Conservation (phyloP, 1,139 yeast genomes). For the Geotrichum carabidarum region DNA sequence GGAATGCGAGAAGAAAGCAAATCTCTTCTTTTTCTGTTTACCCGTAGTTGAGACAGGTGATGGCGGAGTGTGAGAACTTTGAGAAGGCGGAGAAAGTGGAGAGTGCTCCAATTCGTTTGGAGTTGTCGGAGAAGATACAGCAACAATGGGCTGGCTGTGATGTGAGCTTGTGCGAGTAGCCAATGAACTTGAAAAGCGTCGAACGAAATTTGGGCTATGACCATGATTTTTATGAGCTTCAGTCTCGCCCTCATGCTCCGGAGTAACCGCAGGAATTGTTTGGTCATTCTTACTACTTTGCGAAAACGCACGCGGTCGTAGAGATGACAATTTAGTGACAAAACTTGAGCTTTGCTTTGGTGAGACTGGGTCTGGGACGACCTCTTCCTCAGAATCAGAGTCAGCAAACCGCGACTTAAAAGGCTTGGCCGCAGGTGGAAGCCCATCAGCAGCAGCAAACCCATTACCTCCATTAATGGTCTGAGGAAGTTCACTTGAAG, state of each 20-base stretch:
- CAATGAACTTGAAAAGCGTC: background rate
- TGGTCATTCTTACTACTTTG: background rate
- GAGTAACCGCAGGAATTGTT: background rate
- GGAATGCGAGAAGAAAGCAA: background rate
- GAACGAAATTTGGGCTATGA: background rate
- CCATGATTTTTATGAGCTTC: background rate
- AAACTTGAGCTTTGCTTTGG: background rate
- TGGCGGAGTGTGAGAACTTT: background rate
- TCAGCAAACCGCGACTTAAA: slow-evolving; percentile 38
- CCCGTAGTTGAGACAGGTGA: background rate
- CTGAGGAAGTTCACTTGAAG: background rate
- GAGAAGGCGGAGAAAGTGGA: too few species aligned
- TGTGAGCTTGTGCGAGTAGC: background rate
- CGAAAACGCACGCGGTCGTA: background rate
- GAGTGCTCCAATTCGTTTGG: too few species aligned
- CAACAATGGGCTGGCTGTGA: background rate
- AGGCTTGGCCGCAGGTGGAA: slow-evolving; percentile 7
- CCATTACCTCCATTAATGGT: slow-evolving; percentile 7
- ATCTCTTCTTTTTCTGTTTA: slow-evolving; percentile 1
- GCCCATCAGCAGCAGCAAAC: slow-evolving; percentile 7
- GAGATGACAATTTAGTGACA: background rate
- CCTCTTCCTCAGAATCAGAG: slow-evolving; percentile 35
- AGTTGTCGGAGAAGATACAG: background rate
- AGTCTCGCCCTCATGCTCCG: background rate
- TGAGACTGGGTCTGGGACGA: background rate